Conservation (phyloP, 1,284 basidiomycete genomes). For the Moesziomyces globuligerus region DNA sequence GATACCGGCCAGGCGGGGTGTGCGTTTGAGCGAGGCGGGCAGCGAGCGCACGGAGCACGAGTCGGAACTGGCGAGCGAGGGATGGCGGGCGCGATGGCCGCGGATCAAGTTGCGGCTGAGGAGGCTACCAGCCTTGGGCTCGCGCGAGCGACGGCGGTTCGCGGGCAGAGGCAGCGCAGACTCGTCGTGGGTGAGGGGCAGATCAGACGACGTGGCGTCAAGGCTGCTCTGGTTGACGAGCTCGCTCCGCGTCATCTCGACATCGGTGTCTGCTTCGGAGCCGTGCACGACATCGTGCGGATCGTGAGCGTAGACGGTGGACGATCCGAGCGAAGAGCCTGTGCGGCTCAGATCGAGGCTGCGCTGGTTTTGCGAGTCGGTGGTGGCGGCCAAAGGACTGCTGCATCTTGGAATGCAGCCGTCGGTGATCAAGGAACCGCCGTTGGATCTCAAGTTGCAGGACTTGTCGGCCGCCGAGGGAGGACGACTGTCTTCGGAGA, state of each 20-base stretch:
- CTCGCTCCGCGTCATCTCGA: too few species aligned
- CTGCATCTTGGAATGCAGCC: slow-evolving; percentile 21
- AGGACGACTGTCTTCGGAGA: slow-evolving; percentile 30
- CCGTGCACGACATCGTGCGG: slow-evolving; percentile 8
- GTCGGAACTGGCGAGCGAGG: slow-evolving; percentile 22
- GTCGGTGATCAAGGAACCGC: background rate
- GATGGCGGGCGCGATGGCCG: slow-evolving; percentile 17
- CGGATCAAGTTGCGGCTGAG: slow-evolving; percentile 31
- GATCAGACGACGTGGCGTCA: too few species aligned
- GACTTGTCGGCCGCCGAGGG: slow-evolving; percentile 20
- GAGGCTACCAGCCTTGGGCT: slow-evolving; percentile 30
- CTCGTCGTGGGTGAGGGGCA: too few species aligned
- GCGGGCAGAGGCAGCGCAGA: too few species aligned
- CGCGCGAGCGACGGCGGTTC: slow-evolving; percentile 29
- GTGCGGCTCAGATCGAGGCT: slow-evolving; percentile 21
- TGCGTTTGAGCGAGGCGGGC: slow-evolving; percentile 22
- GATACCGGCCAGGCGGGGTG: slow-evolving; percentile 29
- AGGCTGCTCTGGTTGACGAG: too few species aligned
- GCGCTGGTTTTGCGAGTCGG: background rate
- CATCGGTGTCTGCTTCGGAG: background rate
- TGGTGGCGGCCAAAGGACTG: background rate
- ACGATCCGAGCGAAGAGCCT: slow-evolving; percentile 32
- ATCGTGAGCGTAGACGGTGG: slow-evolving; percentile 25
- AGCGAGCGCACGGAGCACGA: slow-evolving; percentile 30
- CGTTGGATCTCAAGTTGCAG: slow-evolving; percentile 1